Conservation (phyloP, 257 asterid genomes). For the Solanum chiquidenum region DNA sequence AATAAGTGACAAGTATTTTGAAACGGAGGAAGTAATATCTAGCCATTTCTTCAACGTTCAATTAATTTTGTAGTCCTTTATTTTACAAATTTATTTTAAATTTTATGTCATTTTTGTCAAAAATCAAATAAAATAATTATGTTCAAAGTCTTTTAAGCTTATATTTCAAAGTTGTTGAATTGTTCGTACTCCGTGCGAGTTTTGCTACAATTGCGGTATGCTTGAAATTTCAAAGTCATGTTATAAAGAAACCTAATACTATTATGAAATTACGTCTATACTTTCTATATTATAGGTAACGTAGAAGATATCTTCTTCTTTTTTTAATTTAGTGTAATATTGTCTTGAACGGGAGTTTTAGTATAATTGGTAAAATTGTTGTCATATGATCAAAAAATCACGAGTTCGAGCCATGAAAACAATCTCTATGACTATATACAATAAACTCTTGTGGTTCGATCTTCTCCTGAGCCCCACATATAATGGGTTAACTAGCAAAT, state of each 20-base stretch:
- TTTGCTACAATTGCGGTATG: background rate
- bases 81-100: background rate
- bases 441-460: background rate
- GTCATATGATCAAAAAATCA: background rate
- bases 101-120: background rate
- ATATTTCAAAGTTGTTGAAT: background rate
- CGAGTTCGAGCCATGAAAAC: background rate
- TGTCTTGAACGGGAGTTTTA: accelerated
- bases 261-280: too few relatives aligned
- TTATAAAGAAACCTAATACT: too few relatives aligned
- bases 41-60: background rate
- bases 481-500: background rate
- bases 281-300: too few relatives aligned
- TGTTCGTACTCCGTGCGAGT: background rate
- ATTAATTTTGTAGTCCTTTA: background rate
- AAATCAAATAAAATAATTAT: background rate
- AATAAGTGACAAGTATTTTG: background rate
- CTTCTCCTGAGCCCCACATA: background rate
- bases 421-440: background rate
- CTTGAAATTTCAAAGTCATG: background rate
- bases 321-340: background rate
- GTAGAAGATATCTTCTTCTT: background rate
- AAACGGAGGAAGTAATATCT: background rate
- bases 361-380: background rate
- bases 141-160: background rate